phyloP scores from a whole-genome alignment of 306 rosid genomes.

The Abrus precatorius region DNA sequence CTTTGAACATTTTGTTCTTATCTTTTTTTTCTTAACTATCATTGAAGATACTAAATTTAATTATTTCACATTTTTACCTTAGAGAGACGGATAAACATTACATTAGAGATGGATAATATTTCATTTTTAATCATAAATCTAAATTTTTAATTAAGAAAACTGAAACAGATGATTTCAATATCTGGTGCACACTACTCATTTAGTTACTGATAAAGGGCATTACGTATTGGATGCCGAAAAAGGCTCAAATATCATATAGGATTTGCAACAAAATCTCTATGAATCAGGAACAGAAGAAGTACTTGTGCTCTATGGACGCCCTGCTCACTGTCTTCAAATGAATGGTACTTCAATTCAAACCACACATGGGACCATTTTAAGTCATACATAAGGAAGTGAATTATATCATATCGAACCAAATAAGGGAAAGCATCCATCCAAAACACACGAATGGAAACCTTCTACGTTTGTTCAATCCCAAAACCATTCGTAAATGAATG shows the following conservation, averaged over 20 bases:
- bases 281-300: background rate
- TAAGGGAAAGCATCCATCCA: constrained; percentile 15
- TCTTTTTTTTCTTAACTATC: too few species aligned
- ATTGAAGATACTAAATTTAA: too few species aligned
- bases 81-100: too few species aligned
- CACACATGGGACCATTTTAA: constrained; percentile 6
- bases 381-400: background rate
- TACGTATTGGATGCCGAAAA: background rate
- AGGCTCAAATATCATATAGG: background rate
- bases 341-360: background rate
- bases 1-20: too few species aligned
- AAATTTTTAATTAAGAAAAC: background rate
- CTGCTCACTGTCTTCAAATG: background rate
- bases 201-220: constrained; percentile 13
- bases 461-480: background rate
- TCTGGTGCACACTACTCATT: background rate
- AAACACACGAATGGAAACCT: constrained; percentile 10
- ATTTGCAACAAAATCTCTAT: constrained; percentile 6
- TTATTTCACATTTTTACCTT: too few species aligned
- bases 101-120: background rate
- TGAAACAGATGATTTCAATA: background rate
- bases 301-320: background rate
- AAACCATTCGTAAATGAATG: background rate
- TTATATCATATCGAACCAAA: background rate
- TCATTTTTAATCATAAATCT: background rate